A percentile compares a stretch with the other conserved stretches of the same genome.
phyloP scores from a whole-genome alignment of 2,329 filamentous ascomycete species.

The Purpureocillium takamizusanense region DNA sequence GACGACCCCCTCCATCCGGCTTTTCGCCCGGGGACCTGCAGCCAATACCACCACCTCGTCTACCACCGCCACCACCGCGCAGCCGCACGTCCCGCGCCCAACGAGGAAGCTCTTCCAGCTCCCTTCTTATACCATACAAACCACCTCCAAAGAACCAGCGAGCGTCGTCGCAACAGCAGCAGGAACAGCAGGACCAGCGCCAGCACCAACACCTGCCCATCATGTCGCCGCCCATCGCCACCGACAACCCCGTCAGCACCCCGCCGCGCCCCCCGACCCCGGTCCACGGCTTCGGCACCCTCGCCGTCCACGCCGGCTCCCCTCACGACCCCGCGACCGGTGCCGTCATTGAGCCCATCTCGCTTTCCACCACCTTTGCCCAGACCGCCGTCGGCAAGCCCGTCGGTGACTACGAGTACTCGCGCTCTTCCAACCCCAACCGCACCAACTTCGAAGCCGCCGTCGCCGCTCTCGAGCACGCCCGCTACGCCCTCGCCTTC shows the following conservation, averaged over 20 bases:
- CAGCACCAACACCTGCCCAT: background rate
- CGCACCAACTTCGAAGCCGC: slow-evolving; percentile 88
- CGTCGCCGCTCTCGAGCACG: slow-evolving; percentile 86
- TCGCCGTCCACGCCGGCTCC: slow-evolving; percentile 88
- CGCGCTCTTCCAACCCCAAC: slow-evolving; percentile 88
- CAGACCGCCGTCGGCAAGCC: slow-evolving; percentile 82
- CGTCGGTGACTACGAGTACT: slow-evolving; percentile 87
- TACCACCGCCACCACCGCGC: no score
- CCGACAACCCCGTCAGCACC: slow-evolving; percentile 53
- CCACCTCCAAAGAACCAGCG: no score
- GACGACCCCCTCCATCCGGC: no score
- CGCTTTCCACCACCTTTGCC: slow-evolving; percentile 92
- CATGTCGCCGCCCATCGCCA: slow-evolving; percentile 21
- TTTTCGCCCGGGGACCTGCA: no score
- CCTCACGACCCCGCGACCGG: slow-evolving; percentile 87
- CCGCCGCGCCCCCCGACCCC: slow-evolving; percentile 64
- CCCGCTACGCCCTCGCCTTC: slow-evolving; percentile 87
- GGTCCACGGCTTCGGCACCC: slow-evolving; percentile 76
- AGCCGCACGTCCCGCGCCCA: no score
- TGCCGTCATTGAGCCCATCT: slow-evolving; percentile 93
- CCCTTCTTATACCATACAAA: no score
- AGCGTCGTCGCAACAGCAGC: background rate
- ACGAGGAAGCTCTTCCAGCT: no score
- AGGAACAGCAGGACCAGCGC: background rate
- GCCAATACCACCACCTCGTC: no score